Base-by-base conservation (phyloP, 805 yeast genomes). In the Candida fluviatilis region DNA sequence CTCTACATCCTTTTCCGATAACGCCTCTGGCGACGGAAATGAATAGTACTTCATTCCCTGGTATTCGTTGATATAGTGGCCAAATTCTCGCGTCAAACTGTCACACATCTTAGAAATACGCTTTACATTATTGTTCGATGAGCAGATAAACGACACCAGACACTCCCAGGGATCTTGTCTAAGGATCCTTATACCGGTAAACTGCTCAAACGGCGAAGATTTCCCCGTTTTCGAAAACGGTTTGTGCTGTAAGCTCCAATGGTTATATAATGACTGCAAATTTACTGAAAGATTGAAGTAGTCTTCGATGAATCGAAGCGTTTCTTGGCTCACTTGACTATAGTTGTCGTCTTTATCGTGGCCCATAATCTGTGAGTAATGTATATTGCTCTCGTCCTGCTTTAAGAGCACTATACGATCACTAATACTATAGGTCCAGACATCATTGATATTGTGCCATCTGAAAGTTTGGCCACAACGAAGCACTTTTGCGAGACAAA, bases 81-180 rank as follows among this genome's bases (percentile, higher is more conserved):
- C 98, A 55, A 76, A 90, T 40, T 82, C 71, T 1, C 63, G 50
- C 52, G 95, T 82, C 26, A 93, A 63, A 33, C 73, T 73, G 46
- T 86, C 87, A 57, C 96, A 93, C 96, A 93, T 89, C 51, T 83
- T 82, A 2, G 95, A 84, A 33, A 93, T 93, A 26, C 99, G 71
- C 53, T 91, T 88, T 38, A 93, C 93, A 52, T 93, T 93, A 61
- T 93, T 93, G 59, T 93, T 93, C n/a, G 95, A 82, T 2, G 96
- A 87, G 62, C 98, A 93, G 8, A 93, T 93, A 47, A 91, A 93
- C 2, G 93, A 84, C 14, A 91, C 65, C 32, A 89, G 66, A 31
- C 91, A 88, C 49, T 93, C 99, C 98, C 98, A 93, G 0, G 99
- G 98, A 47, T 91, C 96, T 58, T 93, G 98, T 26, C 90, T 71